phyloP scores from a whole-genome alignment of 2,329 filamentous ascomycete genomes.

The Drechslerella dactyloides region DNA sequence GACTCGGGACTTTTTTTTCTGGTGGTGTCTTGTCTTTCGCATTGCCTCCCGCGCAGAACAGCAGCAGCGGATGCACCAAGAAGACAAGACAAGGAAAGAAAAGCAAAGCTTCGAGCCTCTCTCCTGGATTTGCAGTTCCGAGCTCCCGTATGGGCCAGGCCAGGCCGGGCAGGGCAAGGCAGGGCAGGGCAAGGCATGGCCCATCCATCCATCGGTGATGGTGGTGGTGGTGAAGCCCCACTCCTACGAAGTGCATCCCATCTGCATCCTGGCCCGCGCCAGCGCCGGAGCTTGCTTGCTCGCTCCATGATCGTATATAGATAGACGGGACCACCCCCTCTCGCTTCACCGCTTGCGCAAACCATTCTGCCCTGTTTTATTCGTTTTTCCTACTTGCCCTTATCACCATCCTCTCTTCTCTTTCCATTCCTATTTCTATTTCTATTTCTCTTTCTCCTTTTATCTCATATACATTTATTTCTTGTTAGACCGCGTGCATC shows the following conservation, averaged over 20 bases:
- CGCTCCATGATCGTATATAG: conserved; percentile 47
- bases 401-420: neutral
- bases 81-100: too few species aligned
- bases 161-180: too few species aligned
- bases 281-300: conserved; percentile 21
- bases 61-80: too few species aligned
- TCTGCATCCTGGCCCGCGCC: neutral
- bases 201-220: conserved; percentile 3
- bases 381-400: too few species aligned
- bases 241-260: conserved; percentile 16
- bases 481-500: too few species aligned
- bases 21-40: neutral
- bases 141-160: neutral
- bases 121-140: conserved; percentile 8
- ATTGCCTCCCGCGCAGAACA: conserved; percentile 11
- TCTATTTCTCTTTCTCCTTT: conserved; percentile 20
- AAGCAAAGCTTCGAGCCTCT: conserved; percentile 10
- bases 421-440: conserved; percentile 15
- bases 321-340: conserved; percentile 47
- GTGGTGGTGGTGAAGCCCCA: conserved; percentile 6
- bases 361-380: conserved; percentile 23
- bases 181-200: too few species aligned
- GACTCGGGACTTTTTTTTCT: conserved; percentile 8
- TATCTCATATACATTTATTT: neutral
- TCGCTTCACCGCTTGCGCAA: conserved; percentile 23